Conservation (phyloP, 1,139 yeast genomes). For the Yamadazyma siamensis region DNA sequence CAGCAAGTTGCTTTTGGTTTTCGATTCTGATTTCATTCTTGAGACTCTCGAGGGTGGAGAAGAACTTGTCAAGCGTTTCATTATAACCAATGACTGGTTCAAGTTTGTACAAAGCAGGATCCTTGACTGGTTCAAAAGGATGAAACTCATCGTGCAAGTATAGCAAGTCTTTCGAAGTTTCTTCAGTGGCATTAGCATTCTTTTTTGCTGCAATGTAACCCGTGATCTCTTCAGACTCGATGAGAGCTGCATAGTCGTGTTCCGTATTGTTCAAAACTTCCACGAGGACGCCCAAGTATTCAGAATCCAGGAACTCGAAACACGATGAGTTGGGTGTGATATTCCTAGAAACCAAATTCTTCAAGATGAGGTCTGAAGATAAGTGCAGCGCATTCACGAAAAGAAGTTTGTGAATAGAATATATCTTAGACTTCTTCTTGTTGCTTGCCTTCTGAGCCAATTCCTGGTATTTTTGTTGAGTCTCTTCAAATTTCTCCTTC, state of each 20-base stretch:
- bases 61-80: conserved; percentile 76
- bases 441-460: conserved; percentile 8
- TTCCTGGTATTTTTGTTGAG: conserved; percentile 4
- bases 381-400: conserved; percentile 70
- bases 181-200: conserved; percentile 45
- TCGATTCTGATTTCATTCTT: conserved; percentile 57
- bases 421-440: conserved; percentile 42
- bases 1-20: conserved; percentile 72
- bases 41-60: conserved; percentile 80
- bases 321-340: conserved; percentile 45
- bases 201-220: conserved; percentile 70
- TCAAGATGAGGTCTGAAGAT: conserved; percentile 74
- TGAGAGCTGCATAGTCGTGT: conserved; percentile 25
- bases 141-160: conserved; percentile 77
- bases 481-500: conserved; percentile 21
- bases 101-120: conserved; percentile 26
- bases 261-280: conserved; percentile 51
- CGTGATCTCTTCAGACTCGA: conserved; percentile 17
- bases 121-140: conserved; percentile 66
- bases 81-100: conserved; percentile 61
- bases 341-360: conserved; percentile 43
- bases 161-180: conserved; percentile 37
- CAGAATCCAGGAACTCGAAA: conserved; percentile 27
- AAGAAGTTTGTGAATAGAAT: conserved; percentile 66
- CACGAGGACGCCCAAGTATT: conserved; percentile 18